Evolutionary conservation across 2,329 filamentous ascomycete species (phyloP).

Genomic region (Microsporum ferrugineum): DNA sequence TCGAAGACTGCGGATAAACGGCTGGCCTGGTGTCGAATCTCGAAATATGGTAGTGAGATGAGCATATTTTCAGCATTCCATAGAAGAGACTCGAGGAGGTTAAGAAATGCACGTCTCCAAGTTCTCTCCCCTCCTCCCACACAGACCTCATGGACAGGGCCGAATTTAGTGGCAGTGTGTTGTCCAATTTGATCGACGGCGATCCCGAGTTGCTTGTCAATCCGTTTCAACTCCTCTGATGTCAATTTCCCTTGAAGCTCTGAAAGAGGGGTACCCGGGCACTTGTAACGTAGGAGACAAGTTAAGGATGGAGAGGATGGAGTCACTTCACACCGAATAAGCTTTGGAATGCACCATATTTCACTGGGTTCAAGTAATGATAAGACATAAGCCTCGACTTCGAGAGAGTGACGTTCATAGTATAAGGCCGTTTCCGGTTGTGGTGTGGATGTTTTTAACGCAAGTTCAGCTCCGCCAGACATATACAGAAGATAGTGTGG

Average conservation of each 20-base stretch:
- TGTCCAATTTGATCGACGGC: conserved; percentile 34
- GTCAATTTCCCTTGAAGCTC: conserved; percentile 24
- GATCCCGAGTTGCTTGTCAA: conserved; percentile 28
- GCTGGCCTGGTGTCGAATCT: conserved; percentile 41
- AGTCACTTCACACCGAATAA: conserved; percentile 28
- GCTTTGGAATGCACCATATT: conserved; percentile 27
- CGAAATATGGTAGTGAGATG: conserved; percentile 45
- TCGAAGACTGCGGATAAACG: conserved; percentile 38
- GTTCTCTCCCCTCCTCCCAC: conserved; percentile 36
- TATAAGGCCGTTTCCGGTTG: conserved; percentile 29
- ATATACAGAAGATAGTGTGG: conserved; percentile 26
- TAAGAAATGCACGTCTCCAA: conserved; percentile 44
- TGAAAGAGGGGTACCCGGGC: conserved; percentile 25
- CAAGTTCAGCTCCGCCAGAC: conserved; percentile 28
- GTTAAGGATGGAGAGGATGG: conserved; percentile 20
- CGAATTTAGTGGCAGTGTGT: conserved; percentile 40
- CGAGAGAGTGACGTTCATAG: conserved; percentile 29
- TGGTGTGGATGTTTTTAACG: conserved; percentile 29
- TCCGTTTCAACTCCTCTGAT: conserved; percentile 20
- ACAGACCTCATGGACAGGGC: conserved; percentile 39
- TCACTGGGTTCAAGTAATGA: conserved; percentile 25
- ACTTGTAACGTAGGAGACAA: conserved; percentile 30
- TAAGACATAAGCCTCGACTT: conserved; percentile 32
- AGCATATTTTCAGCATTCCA: conserved; percentile 50
- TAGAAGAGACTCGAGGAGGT: conserved; percentile 42